Percentiles rank a stretch among this genome's conserved stretches.
phyloP scores from a whole-genome alignment of 352 stramenopile species.

The Phytophthora sp. region DNA sequence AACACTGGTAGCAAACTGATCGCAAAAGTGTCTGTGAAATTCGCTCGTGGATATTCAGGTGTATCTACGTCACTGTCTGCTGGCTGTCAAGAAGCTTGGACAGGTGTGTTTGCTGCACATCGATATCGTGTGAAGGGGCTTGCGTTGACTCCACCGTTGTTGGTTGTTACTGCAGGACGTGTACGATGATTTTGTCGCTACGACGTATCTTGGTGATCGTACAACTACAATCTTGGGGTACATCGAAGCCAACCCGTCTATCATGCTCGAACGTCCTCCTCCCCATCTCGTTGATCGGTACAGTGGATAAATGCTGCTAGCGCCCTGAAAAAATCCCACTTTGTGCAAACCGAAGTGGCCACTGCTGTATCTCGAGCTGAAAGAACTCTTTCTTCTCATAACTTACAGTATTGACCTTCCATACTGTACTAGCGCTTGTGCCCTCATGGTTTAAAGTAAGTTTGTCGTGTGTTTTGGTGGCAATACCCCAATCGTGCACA shows the following conservation, averaged over 20 bases:
- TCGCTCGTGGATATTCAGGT: slow-evolving; percentile 43
- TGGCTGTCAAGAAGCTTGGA: slow-evolving; percentile 85
- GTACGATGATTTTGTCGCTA: slow-evolving; percentile 85
- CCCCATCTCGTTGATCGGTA: slow-evolving; percentile 80
- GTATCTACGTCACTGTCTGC: slow-evolving; percentile 93
- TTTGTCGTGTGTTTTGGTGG: background rate
- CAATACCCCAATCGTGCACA: too few relatives aligned
- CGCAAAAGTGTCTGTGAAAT: background rate
- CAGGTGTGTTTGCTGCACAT: slow-evolving; percentile 35
- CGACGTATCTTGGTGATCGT: slow-evolving; percentile 92
- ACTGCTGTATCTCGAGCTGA: too few relatives aligned
- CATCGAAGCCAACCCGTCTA: slow-evolving; percentile 72
- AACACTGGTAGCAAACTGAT: background rate
- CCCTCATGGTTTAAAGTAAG: too few relatives aligned
- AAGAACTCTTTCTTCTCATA: too few relatives aligned
- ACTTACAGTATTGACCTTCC: too few relatives aligned
- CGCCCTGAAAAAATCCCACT: background rate
- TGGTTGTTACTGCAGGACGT: slow-evolving; percentile 38
- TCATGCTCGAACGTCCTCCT: slow-evolving; percentile 87
- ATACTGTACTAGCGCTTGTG: too few relatives aligned
- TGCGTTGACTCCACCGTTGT: background rate
- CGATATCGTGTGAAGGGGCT: background rate
- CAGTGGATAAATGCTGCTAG: slow-evolving; percentile 47
- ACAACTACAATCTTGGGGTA: slow-evolving; percentile 89
- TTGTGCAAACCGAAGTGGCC: background rate